Conservation (phyloP, 371 early-diverging fungal genomes). For the Gilbertella persicaria region DNA sequence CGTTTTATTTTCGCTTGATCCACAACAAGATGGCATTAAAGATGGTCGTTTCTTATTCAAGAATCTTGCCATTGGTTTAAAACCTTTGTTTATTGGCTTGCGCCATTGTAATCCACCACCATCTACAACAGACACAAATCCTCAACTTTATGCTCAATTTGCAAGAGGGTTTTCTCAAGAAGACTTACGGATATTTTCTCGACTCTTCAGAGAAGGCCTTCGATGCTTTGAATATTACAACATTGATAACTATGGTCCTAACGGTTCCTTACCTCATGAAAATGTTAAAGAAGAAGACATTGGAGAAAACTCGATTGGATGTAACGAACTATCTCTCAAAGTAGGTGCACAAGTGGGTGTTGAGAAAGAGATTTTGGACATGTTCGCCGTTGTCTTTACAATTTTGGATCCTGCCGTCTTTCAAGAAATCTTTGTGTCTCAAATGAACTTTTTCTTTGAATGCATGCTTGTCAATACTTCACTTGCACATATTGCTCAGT, state of each 20-base stretch:
- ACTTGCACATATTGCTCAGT: constrained; percentile 85
- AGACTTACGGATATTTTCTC: constrained; percentile 66
- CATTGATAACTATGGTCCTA: constrained; percentile 67
- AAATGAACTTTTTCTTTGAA: constrained; percentile 90
- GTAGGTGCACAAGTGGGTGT: constrained; percentile 64
- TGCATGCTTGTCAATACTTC: constrained; percentile 81
- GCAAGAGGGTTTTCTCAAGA: constrained; percentile 70
- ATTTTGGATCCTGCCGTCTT: constrained; percentile 89
- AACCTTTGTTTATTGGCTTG: constrained; percentile 79
- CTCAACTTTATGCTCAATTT: constrained; percentile 38
- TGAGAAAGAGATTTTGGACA: constrained; percentile 90
- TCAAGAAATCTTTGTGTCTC: constrained; percentile 92
- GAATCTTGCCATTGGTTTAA: constrained; percentile 84
- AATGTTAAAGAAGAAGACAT: constrained; percentile 3
- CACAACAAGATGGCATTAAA: constrained; percentile 74
- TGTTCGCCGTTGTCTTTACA: constrained; percentile 87
- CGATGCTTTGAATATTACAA: constrained; percentile 87
- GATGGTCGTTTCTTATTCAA: constrained; percentile 82
- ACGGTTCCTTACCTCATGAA: constrained; percentile 40
- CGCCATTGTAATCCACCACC: constrained; percentile 70
- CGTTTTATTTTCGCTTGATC: constrained; percentile 59
- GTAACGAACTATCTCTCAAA: constrained; percentile 31
- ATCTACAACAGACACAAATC: constrained; percentile 29
- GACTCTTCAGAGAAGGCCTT: constrained; percentile 84
- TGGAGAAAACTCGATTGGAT: constrained; percentile 27